A percentile compares a stretch with the other conserved stretches of the same genome.
These are phyloP conservation scores for Parsonsia alboflavescens DNA, from an alignment of 257 asterid species.

Conservation along the genomic window DNA sequence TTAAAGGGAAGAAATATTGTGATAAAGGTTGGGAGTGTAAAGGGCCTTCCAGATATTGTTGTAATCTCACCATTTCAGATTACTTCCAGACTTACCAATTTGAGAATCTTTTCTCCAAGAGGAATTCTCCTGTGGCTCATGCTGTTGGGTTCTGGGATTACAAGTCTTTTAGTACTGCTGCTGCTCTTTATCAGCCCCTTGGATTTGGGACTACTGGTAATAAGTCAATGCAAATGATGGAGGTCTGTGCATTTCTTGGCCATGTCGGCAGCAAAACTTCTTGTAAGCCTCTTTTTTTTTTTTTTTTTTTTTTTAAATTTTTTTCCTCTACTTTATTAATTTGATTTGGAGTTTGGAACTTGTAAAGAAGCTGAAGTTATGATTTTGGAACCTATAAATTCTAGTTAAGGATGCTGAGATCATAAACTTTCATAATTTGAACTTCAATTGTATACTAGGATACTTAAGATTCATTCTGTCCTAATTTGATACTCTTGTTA, in stretches of 20 bases:
- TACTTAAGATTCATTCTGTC: too few relatives aligned
- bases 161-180: slow-evolving; percentile 63
- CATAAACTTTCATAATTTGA: too few relatives aligned
- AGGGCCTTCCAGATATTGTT: slow-evolving; percentile 49
- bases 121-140: slow-evolving; percentile 68
- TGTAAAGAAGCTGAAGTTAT: not conserved
- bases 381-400: not conserved
- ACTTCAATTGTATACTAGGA: too few relatives aligned
- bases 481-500: not conserved
- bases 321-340: not conserved
- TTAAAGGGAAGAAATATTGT: slow-evolving; percentile 60
- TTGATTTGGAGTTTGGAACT: not conserved
- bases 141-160: slow-evolving; percentile 86
- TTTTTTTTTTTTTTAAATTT: not conserved
- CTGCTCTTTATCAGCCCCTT: slow-evolving; percentile 59
- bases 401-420: not conserved
- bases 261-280: slow-evolving; percentile 81
- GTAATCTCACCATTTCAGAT: slow-evolving; percentile 74
- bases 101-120: slow-evolving; percentile 61
- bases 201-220: slow-evolving; percentile 95
- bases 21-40: slow-evolving; percentile 75
- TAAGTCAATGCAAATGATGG: slow-evolving; percentile 55
- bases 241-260: slow-evolving; percentile 75
- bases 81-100: slow-evolving; percentile 66
- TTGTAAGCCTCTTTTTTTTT: slow-evolving; percentile 40